Evolutionary conservation across 306 rosid genomes (phyloP).

Genomic region (Casuarina equisetifolia): DNA sequence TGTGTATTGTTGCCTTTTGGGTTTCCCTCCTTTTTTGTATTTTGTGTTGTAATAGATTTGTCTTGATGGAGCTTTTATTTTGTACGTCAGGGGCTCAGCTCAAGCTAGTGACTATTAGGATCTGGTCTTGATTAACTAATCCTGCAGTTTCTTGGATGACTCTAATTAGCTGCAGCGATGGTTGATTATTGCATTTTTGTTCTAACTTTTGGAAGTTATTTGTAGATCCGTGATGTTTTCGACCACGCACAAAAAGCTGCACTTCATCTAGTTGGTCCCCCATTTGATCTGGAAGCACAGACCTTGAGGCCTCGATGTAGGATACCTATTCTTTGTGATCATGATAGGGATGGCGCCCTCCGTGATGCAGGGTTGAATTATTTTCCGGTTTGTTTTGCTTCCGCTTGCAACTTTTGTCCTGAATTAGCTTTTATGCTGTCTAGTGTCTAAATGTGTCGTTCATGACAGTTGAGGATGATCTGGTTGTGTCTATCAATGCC

Average conservation of each 20-base stretch:
- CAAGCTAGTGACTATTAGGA: conserved; percentile 10
- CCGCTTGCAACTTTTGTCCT: not conserved
- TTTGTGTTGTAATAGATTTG: not conserved
- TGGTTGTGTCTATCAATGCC: conserved; percentile 1
- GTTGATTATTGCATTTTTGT: conserved; percentile 9
- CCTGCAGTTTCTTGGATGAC: no score
- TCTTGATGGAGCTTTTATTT: not conserved
- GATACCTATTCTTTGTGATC: conserved; percentile 89
- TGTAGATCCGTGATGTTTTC: conserved; percentile 95
- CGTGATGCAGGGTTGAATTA: conserved; percentile 59
- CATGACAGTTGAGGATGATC: not conserved
- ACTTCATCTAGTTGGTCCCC: conserved; percentile 93
- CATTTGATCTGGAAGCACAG: conserved; percentile 92
- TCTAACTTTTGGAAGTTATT: not conserved
- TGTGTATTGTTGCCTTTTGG: not conserved
- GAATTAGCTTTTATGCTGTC: no score
- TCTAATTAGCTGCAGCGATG: not conserved
- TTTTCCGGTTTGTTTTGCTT: conserved; percentile 41
- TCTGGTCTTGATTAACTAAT: not conserved
- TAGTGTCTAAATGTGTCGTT: not conserved
- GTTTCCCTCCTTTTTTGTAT: conserved; percentile 6
- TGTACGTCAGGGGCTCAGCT: not conserved
- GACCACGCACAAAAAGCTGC: conserved; percentile 98
- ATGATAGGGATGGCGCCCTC: conserved; percentile 89
- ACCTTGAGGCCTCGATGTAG: conserved; percentile 91